Percentiles rank a stretch among this genome's conserved stretches.
Conservation (phyloP, 768 basidiomycete species). For the Russula olivacea region DNA sequence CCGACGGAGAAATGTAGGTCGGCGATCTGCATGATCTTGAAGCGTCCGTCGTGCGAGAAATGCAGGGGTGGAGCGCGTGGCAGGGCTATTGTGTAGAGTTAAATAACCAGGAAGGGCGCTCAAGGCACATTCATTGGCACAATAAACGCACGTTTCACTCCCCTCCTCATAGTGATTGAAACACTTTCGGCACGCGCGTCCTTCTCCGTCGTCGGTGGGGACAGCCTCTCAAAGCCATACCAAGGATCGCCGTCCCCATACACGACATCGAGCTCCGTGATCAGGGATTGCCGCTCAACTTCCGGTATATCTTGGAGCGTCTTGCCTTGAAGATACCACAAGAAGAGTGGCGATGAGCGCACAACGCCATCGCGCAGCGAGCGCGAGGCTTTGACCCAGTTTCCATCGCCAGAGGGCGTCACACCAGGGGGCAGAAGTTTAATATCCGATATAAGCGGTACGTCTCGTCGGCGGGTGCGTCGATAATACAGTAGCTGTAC, state of each 20-base stretch:
- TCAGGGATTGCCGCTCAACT: conserved; percentile 51
- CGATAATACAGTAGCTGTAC: conserved; percentile 73
- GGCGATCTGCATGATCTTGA: conserved; percentile 87
- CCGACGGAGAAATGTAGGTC: conserved; percentile 91
- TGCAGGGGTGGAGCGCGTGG: conserved; percentile 74
- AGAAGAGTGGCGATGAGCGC: conserved; percentile 48
- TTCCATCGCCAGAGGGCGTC: conserved; percentile 40
- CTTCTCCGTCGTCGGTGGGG: conserved; percentile 46
- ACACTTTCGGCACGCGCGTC: conserved; percentile 44
- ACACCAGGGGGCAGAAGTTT: conserved; percentile 52
- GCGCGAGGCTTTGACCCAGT: conserved; percentile 59
- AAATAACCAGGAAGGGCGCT: conserved; percentile 1
- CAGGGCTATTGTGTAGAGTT: conserved; percentile 40
- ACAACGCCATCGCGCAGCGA: conserved; percentile 63
- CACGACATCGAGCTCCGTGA: conserved; percentile 89
- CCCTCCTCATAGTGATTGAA: conserved; percentile 62
- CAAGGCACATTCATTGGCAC: too few relatives aligned
- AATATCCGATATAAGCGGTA: conserved; percentile 73
- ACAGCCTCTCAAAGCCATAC: conserved; percentile 78
- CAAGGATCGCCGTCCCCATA: conserved; percentile 81
- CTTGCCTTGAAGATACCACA: conserved; percentile 78
- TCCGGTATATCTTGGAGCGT: conserved; percentile 54
- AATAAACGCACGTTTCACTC: conserved; percentile 57
- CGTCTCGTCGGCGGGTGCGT: conserved; percentile 75
- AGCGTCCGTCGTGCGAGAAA: conserved; percentile 76